Evolutionary conservation across 2,329 filamentous ascomycete species (phyloP), one percentile per base, ranked within the genome.

Genomic region (Fusarium floridanum): DNA sequence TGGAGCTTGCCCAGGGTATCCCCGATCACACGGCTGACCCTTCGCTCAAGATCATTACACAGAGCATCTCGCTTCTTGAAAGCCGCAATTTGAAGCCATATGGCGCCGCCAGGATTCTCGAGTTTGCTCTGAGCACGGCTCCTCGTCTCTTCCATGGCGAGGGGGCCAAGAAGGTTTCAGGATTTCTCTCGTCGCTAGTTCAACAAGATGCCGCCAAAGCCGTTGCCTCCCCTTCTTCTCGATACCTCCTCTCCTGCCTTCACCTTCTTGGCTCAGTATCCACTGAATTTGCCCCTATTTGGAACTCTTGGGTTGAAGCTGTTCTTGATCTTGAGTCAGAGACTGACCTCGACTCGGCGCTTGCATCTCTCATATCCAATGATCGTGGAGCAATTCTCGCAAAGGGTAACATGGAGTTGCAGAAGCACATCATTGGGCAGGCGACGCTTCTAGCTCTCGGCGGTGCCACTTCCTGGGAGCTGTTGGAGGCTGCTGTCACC

Each of bases 201-300:
- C 81, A 85, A 22, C 84, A 89, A 1, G 85, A 91, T 70, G 84
- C 93, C 16, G 84, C 88, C 0, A 83, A 85, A 2, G 83, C 97
- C 17, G 83, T 95, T 4, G 82, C 88, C 2, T 95, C 94, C 0
- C 90, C 93, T 0, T 95, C 94, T 1, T 89, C 90, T 0, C 82
- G 88, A 2, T 88, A 92, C 61, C 81, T 98, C 0, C 84, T 95
- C 9, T 89, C 91, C 0, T 90, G 91, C 12, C 84, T 97, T 0
- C 88, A 91, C 57, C 81, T 88, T 1, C 84, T 91, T 45, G 87
- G 88, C 2, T 80, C 84, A 34, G 83, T 85, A 17, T 81, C 82
- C 0, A 74, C 77, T 0, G 77, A 80, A 0, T 88, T 87, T 61
- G 78, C 81, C 11, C 71, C 74, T 1, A 81, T 87, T 1, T 91